phyloP scores from a whole-genome alignment of 108 stramenopile species.

The Aurantiochytrium sp. region DNA sequence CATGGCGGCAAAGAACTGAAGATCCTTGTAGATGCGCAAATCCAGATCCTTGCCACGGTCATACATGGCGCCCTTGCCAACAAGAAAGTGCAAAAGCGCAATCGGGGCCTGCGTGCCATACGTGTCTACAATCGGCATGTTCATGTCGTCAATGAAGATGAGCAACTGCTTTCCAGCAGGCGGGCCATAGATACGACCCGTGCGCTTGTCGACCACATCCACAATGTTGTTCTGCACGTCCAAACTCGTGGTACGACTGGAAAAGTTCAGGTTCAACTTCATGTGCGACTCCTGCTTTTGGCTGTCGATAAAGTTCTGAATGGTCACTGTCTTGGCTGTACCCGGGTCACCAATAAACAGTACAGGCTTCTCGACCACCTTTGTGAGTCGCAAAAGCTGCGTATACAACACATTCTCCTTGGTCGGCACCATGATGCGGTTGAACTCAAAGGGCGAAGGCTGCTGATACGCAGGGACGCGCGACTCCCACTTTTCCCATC shows the following conservation, averaged over 20 bases:
- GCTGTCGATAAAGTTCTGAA: slow-evolving; percentile 47
- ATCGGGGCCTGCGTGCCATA: slow-evolving; percentile 69
- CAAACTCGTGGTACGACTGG: slow-evolving; percentile 41
- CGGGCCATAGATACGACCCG: slow-evolving; percentile 56
- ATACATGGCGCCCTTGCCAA: slow-evolving; percentile 50
- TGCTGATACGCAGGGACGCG: slow-evolving; percentile 50
- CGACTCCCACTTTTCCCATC: slow-evolving; percentile 50
- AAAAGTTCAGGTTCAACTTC: slow-evolving; percentile 49
- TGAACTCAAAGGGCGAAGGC: slow-evolving; percentile 55
- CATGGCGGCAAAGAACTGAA: slow-evolving; percentile 63
- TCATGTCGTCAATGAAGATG: slow-evolving; percentile 65
- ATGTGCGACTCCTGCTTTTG: slow-evolving; percentile 26
- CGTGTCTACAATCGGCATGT: slow-evolving; percentile 57
- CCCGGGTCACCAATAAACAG: slow-evolving; percentile 61
- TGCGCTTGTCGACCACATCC: slow-evolving; percentile 59
- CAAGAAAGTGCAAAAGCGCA: slow-evolving; percentile 51
- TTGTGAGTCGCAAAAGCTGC: slow-evolving; percentile 41
- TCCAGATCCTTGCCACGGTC: slow-evolving; percentile 60
- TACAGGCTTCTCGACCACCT: slow-evolving; percentile 44
- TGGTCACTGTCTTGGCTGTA: slow-evolving; percentile 61
- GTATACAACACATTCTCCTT: slow-evolving; percentile 55
- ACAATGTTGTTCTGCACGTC: slow-evolving; percentile 62
- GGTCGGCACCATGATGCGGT: slow-evolving; percentile 62
- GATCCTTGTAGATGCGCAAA: slow-evolving; percentile 50
- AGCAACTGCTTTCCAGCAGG: slow-evolving; percentile 51